These are phyloP conservation scores for Pichia sp. DNA, from an alignment of 1,139 yeast genomes.

Conservation along the genomic window DNA sequence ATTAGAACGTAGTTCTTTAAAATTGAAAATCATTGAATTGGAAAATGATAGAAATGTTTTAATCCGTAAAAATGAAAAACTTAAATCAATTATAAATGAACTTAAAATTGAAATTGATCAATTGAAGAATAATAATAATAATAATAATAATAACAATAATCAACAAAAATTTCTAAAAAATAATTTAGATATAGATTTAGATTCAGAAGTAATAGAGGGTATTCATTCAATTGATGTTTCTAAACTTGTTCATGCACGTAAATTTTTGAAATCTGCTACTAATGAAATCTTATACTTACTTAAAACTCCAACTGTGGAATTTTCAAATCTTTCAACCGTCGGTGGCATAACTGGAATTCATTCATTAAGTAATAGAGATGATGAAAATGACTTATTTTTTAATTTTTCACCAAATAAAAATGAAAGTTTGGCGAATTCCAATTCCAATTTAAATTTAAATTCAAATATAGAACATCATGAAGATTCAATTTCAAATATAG, in stretches of 20 bases:
- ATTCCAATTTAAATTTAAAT: neutral
- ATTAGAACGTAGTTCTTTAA: conserved; percentile 52
- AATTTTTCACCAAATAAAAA: neutral
- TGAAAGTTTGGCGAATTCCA: neutral
- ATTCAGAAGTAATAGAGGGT: conserved; percentile 11
- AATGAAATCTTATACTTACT: conserved; percentile 29
- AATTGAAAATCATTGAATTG: conserved; percentile 45
- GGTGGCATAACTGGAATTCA: conserved; percentile 10
- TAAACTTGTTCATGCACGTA: conserved; percentile 27
- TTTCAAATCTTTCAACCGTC: conserved; percentile 21
- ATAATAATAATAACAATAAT: neutral
- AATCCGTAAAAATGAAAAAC: conserved; percentile 24
- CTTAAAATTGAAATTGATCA: conserved; percentile 15
- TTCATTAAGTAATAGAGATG: conserved; percentile 1
- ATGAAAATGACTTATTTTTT: conserved; percentile 6
- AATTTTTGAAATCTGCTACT: conserved; percentile 29
- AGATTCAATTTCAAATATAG: neutral
- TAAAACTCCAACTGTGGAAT: conserved; percentile 29
- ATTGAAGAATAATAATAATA: neutral
- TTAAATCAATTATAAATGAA: conserved; percentile 20
- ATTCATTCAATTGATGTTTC: conserved; percentile 24
- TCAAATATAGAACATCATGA: neutral
- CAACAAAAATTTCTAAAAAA: neutral
- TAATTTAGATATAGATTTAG: neutral
- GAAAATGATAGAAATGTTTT: conserved; percentile 50